Evolutionary conservation across 495 filamentous ascomycete species (phyloP).

Genomic region (Penicillium taxi): DNA sequence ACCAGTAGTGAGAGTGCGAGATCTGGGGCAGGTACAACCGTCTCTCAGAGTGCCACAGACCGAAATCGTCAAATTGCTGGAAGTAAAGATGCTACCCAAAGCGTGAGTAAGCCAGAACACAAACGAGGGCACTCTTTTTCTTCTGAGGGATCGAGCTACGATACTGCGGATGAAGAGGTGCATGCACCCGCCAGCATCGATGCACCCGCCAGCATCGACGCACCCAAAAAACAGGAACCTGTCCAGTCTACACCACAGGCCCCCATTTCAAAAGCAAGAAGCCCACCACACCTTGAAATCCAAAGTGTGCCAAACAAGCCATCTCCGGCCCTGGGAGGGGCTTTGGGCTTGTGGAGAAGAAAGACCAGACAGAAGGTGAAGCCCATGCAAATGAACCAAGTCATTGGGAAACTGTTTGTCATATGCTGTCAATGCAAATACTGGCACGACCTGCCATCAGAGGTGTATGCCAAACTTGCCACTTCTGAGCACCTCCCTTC

Average conservation of each 20-base stretch:
- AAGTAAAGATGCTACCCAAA: too few species aligned
- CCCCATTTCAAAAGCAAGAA: neutral
- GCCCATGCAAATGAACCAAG: constrained; percentile 26
- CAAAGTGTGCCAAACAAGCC: neutral
- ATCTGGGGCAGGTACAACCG: too few species aligned
- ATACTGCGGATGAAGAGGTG: constrained; percentile 32
- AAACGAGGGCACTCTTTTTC: constrained; percentile 8
- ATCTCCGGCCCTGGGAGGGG: constrained; percentile 2
- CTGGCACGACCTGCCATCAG: constrained; percentile 73
- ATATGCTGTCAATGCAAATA: constrained; percentile 76
- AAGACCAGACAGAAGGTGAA: constrained; percentile 15
- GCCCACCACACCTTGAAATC: neutral
- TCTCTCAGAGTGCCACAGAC: too few species aligned
- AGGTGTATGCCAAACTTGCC: constrained; percentile 66
- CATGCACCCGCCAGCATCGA: constrained; percentile 13
- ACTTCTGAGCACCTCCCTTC: constrained; percentile 50
- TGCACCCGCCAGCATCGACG: constrained; percentile 7
- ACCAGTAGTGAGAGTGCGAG: too few species aligned
- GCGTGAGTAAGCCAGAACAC: constrained; percentile 1
- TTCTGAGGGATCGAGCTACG: constrained; percentile 24
- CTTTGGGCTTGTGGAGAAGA: constrained; percentile 4
- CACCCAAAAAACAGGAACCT: neutral
- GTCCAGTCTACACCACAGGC: neutral
- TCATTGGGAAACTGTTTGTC: constrained; percentile 67
- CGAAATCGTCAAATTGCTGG: too few species aligned